These are phyloP conservation scores for Cryphonectria carpinicola DNA, from an alignment of 2,329 filamentous ascomycete species.

Conservation along the genomic window DNA sequence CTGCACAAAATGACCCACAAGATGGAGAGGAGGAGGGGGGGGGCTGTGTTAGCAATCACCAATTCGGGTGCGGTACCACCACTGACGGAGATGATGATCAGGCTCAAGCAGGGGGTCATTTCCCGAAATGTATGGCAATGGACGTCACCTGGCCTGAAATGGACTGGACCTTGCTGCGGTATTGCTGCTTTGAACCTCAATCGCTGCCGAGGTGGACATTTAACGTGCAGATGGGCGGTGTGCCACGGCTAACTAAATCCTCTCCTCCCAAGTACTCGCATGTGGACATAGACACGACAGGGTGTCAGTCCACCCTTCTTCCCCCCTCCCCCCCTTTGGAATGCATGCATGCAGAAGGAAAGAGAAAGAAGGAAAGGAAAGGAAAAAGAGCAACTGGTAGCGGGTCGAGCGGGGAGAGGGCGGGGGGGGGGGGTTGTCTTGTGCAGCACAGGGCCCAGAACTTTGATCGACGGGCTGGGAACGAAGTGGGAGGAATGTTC, in stretches of 20 bases:
- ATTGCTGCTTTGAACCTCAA: constrained; percentile 10
- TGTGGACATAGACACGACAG: not conserved
- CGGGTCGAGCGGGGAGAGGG: not conserved
- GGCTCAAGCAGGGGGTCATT: not conserved
- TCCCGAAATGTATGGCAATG: constrained; percentile 12
- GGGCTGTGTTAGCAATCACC: constrained; percentile 7
- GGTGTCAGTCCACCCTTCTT: not conserved
- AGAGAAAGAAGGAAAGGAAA: not conserved
- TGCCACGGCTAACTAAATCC: not conserved
- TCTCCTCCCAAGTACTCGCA: not conserved
- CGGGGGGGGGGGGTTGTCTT: not conserved
- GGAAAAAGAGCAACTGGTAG: not conserved
- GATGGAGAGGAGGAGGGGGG: not conserved
- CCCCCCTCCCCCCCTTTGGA: not conserved
- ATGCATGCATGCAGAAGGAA: not conserved
- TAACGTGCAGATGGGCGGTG: constrained; percentile 13
- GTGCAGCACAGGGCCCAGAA: not conserved
- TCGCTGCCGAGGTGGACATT: not conserved
- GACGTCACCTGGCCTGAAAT: constrained; percentile 3
- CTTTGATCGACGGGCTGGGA: not conserved
- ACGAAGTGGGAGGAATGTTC: not conserved
- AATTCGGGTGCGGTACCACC: not conserved
- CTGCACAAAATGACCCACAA: not conserved
- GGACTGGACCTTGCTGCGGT: constrained; percentile 13
- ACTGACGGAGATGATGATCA: not conserved